Evolutionary conservation across 768 basidiomycete species (phyloP).

Genomic region (Amanita thiersii): DNA sequence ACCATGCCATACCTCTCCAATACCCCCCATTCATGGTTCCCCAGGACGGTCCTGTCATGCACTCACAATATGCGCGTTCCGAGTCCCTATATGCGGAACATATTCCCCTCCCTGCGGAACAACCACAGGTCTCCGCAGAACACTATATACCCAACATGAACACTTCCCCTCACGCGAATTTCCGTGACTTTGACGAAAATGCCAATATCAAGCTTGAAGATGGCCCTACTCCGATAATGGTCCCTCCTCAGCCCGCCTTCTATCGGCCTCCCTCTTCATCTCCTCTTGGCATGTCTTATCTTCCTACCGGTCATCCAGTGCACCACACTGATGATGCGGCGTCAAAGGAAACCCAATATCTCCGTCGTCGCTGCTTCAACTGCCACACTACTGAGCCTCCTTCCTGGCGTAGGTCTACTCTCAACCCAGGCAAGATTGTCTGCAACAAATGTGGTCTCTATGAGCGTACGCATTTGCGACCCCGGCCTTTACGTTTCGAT

Average conservation of each 20-base stretch:
- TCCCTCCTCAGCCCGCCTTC: constrained; percentile 51
- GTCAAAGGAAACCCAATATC: constrained; percentile 85
- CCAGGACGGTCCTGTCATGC: constrained; percentile 31
- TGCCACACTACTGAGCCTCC: constrained; percentile 90
- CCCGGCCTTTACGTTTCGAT: constrained; percentile 79
- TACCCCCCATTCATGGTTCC: constrained; percentile 33
- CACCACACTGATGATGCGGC: constrained; percentile 90
- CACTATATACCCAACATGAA: constrained; percentile 27
- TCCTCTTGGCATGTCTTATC: constrained; percentile 27
- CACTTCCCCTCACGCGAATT: constrained; percentile 33
- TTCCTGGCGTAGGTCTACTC: constrained; percentile 79
- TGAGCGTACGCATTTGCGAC: constrained; percentile 80
- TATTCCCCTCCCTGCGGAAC: constrained; percentile 19
- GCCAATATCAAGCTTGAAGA: constrained; percentile 63
- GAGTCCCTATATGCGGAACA: constrained; percentile 27
- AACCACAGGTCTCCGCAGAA: constrained; percentile 24
- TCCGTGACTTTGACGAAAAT: constrained; percentile 40
- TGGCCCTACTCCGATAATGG: constrained; percentile 38
- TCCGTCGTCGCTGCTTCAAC: constrained; percentile 83
- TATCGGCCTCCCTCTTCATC: constrained; percentile 31
- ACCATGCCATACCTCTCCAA: constrained; percentile 31
- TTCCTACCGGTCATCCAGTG: constrained; percentile 50
- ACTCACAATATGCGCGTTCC: constrained; percentile 28
- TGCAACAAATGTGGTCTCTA: constrained; percentile 93
- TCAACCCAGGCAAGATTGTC: constrained; percentile 88